phyloP scores from a whole-genome alignment of 768 basidiomycete species.

The Podaxis sp. region DNA sequence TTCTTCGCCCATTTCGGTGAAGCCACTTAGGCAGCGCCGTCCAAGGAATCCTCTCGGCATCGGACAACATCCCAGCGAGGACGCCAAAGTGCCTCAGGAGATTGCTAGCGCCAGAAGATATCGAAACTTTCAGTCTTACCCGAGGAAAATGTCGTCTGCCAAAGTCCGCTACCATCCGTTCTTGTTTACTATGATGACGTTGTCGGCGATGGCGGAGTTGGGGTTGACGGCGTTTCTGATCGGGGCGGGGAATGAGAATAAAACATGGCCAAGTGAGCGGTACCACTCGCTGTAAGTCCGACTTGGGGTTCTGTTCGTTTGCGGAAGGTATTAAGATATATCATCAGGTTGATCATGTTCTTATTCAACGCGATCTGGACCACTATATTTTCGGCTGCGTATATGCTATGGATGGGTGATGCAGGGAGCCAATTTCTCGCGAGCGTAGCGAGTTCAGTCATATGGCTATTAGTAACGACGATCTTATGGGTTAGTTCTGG shows the following conservation, averaged over 20 bases:
- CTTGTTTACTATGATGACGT: constrained; percentile 61
- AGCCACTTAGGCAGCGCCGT: constrained; percentile 2
- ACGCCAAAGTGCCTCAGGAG: not conserved
- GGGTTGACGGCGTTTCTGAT: constrained; percentile 75
- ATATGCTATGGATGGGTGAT: constrained; percentile 69
- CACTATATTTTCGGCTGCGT: constrained; percentile 64
- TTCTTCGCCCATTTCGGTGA: not conserved
- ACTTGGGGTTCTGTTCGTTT: constrained; percentile 9
- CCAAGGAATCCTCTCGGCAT: not conserved
- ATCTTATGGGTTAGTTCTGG: constrained; percentile 59
- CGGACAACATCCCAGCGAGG: not conserved
- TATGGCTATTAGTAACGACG: constrained; percentile 67
- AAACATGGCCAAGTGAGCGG: constrained; percentile 56
- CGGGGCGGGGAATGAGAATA: constrained; percentile 60
- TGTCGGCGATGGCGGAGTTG: constrained; percentile 69
- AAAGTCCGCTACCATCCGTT: constrained; percentile 61
- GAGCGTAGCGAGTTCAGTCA: constrained; percentile 73
- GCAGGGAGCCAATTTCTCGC: constrained; percentile 67
- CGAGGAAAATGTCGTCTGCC: constrained; percentile 35
- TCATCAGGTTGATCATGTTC: constrained; percentile 50
- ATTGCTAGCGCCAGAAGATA: not conserved
- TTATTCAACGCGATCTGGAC: constrained; percentile 75
- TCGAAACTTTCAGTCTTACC: constrained; percentile 7
- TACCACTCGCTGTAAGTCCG: constrained; percentile 63
- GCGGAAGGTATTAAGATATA: not conserved